A percentile compares a stretch with the other conserved stretches of the same genome.
phyloP scores from a whole-genome alignment of 257 asterid species.

The Ocimum tenuiflorum region DNA sequence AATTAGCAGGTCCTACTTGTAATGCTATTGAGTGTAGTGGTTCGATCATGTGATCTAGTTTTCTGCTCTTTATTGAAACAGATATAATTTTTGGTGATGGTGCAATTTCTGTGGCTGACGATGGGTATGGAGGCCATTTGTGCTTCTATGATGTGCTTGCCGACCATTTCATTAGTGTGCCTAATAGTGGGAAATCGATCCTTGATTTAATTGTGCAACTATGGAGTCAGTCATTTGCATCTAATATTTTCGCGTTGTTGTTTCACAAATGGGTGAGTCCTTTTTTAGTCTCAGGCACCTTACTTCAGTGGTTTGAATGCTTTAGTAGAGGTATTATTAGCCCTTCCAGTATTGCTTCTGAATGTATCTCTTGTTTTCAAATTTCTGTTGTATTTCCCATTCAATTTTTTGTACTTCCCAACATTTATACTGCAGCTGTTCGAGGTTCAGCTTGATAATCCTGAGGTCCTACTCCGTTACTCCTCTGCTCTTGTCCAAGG shows the following conservation, averaged over 20 bases:
- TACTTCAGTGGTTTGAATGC: not conserved
- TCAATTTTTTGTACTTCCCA: not conserved
- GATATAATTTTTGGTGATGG: slow-evolving; percentile 66
- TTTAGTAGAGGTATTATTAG: not conserved
- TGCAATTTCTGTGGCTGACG: slow-evolving; percentile 40
- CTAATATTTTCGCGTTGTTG: slow-evolving; percentile 68
- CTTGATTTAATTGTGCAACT: slow-evolving; percentile 48
- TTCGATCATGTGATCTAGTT: slow-evolving; percentile 13
- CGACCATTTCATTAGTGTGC: slow-evolving; percentile 60
- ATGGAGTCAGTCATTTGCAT: slow-evolving; percentile 98
- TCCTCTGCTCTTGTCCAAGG: slow-evolving; percentile 95
- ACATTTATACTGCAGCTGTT: slow-evolving; percentile 52
- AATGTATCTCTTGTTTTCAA: not conserved
- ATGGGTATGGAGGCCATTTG: slow-evolving; percentile 45
- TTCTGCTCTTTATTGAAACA: slow-evolving; percentile 29
- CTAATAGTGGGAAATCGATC: slow-evolving; percentile 53
- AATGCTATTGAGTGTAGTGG: slow-evolving; percentile 1
- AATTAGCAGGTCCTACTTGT: not conserved
- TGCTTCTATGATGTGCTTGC: slow-evolving; percentile 80
- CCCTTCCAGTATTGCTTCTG: slow-evolving; percentile 22
- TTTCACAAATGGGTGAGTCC: slow-evolving; percentile 90
- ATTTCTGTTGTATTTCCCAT: not conserved
- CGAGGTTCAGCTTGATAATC: slow-evolving; percentile 70
- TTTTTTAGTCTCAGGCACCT: not conserved
- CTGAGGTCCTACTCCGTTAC: slow-evolving; percentile 74